phyloP scores from a whole-genome alignment of 2,329 filamentous ascomycete genomes.

The Triangularia setosa region DNA sequence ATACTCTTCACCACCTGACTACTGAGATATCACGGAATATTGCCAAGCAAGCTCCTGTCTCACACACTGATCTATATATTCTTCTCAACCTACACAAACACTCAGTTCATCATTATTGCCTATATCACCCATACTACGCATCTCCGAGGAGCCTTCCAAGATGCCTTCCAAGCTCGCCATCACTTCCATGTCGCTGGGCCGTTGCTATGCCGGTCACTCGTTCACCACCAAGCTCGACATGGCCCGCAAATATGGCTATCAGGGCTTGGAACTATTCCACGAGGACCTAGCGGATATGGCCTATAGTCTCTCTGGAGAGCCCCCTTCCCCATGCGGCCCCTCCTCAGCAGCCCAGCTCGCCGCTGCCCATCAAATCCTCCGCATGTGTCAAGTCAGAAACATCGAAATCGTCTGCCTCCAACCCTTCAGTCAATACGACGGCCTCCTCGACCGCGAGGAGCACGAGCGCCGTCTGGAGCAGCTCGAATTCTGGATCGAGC shows the following conservation, averaged over 20 bases:
- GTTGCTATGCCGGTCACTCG: constrained; percentile 63
- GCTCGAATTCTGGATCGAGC: constrained; percentile 64
- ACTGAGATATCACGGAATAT: too few species aligned
- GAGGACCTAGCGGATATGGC: constrained; percentile 68
- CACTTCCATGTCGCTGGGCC: constrained; percentile 72
- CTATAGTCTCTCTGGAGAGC: constrained; percentile 20
- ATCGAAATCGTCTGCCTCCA: constrained; percentile 65
- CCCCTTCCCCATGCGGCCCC: constrained; percentile 13
- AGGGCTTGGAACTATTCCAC: constrained; percentile 72
- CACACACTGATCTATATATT: neutral
- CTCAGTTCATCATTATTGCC: neutral
- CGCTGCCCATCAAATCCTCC: constrained; percentile 55
- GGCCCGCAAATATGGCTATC: constrained; percentile 61
- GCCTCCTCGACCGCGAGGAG: constrained; percentile 58
- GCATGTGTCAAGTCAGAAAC: constrained; percentile 52
- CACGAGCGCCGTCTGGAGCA: constrained; percentile 58
- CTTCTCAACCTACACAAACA: neutral
- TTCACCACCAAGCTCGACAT: constrained; percentile 65
- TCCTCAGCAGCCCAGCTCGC: constrained; percentile 34
- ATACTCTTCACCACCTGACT: neutral
- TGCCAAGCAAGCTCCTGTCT: neutral
- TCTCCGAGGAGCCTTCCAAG: constrained; percentile 15
- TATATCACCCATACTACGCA: neutral
- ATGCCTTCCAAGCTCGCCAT: constrained; percentile 63
- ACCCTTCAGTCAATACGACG: constrained; percentile 76